Conservation (phyloP, 2,329 filamentous ascomycete species). For the Fusarium phyllophilum region DNA sequence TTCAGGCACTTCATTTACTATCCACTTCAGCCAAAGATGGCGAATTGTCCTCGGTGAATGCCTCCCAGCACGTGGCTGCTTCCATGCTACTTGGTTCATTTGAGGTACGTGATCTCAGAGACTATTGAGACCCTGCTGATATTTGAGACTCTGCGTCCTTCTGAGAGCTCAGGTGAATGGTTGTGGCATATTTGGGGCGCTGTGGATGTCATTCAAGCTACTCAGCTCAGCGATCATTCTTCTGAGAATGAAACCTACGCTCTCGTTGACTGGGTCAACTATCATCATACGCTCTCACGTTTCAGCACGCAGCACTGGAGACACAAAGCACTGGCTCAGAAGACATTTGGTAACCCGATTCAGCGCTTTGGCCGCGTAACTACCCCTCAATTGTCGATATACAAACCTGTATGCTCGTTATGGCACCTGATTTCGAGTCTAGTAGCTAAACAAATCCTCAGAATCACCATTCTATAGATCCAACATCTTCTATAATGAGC, state of each 20-base stretch:
- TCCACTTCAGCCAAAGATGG: neutral
- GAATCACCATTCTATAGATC: slow-evolving; percentile 10
- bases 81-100: slow-evolving; percentile 37
- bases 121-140: neutral
- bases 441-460: neutral
- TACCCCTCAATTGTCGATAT: neutral
- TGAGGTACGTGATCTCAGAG: slow-evolving; percentile 12
- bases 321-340: neutral
- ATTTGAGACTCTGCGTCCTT: slow-evolving; percentile 14
- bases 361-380: neutral
- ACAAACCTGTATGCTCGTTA: neutral
- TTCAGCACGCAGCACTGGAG: slow-evolving; percentile 38
- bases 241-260: neutral
- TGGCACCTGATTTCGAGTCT: rapidly evolving
- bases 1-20: slow-evolving; percentile 21
- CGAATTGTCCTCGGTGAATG: neutral
- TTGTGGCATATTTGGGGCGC: slow-evolving; percentile 31
- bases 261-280: slow-evolving; percentile 37
- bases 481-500: slow-evolving; percentile 21
- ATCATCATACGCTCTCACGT: slow-evolving; percentile 29
- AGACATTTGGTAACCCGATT: rapidly evolving
- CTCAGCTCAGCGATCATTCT: neutral
- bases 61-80: slow-evolving; percentile 33
- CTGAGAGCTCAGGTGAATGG: slow-evolving; percentile 36
- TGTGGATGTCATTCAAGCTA: slow-evolving; percentile 24